Evolutionary conservation across 2,329 filamentous ascomycete species (phyloP).

Genomic region (Aspergillus brasiliensis): DNA sequence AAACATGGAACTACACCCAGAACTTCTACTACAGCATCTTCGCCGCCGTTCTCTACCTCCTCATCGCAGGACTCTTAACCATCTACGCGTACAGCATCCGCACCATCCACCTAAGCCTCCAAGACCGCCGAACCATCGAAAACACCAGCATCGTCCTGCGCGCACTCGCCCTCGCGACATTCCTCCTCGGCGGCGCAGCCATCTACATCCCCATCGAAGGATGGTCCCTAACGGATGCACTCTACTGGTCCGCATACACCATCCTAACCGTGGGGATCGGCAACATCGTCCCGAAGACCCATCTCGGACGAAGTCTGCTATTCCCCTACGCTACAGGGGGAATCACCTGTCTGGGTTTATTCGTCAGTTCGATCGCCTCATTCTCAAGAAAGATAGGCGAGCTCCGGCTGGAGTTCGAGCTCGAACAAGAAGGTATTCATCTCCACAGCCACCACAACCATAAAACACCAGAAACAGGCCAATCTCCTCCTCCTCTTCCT

Average conservation of each 20-base stretch:
- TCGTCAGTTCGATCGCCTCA: constrained; percentile 54
- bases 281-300: constrained; percentile 52
- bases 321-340: constrained; percentile 60
- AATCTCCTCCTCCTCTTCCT: too few species aligned
- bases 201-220: constrained; percentile 9
- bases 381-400: background rate
- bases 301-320: constrained; percentile 53
- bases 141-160: constrained; percentile 4
- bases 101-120: background rate
- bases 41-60: background rate
- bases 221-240: constrained; percentile 45
- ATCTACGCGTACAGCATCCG: background rate
- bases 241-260: constrained; percentile 61
- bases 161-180: background rate
- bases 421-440: background rate
- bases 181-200: constrained; percentile 5
- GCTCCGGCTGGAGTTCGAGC: background rate
- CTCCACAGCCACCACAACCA: background rate
- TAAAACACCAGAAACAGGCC: too few species aligned
- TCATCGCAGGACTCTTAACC: background rate
- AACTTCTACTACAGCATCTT: constrained; percentile 11
- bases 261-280: constrained; percentile 59
- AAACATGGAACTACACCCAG: constrained; percentile 2
- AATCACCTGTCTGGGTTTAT: constrained; percentile 57
- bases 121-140: background rate